Evolutionary conservation across 306 rosid species (phyloP).

Genomic region (Medicago lupulina): DNA sequence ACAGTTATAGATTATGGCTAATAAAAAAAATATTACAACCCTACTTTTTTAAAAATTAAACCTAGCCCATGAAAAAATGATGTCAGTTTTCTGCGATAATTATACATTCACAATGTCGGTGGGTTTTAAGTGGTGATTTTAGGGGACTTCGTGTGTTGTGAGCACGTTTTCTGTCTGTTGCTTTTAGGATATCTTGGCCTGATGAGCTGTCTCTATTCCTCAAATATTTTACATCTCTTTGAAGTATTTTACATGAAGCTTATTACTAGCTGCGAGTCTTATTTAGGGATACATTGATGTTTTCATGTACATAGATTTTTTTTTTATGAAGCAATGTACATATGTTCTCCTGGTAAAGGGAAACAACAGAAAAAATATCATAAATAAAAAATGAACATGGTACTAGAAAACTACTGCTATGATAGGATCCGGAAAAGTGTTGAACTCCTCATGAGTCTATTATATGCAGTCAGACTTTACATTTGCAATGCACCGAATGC

Average conservation of each 20-base stretch:
- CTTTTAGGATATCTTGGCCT: no score
- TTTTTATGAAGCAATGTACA: no score
- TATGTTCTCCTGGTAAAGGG: background rate
- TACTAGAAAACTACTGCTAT: no score
- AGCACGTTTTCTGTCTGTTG: no score
- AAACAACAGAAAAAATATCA: background rate
- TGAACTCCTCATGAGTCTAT: background rate
- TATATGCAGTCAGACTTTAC: background rate
- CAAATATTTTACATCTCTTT: no score
- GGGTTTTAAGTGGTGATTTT: background rate
- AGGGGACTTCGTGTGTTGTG: background rate
- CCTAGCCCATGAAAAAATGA: background rate
- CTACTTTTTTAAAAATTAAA: background rate
- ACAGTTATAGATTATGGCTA: constrained; percentile 30
- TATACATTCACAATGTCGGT: background rate
- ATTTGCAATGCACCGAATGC: background rate
- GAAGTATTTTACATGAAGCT: no score
- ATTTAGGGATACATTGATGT: no score
- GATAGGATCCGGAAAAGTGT: background rate
- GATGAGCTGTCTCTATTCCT: no score
- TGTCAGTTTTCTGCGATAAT: background rate
- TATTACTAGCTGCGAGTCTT: no score
- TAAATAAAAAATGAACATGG: background rate
- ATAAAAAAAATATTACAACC: constrained; percentile 22
- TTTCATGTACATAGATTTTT: no score